These are phyloP conservation scores for Pichia heedii DNA, from an alignment of 805 yeast species.

Conservation along the genomic window DNA sequence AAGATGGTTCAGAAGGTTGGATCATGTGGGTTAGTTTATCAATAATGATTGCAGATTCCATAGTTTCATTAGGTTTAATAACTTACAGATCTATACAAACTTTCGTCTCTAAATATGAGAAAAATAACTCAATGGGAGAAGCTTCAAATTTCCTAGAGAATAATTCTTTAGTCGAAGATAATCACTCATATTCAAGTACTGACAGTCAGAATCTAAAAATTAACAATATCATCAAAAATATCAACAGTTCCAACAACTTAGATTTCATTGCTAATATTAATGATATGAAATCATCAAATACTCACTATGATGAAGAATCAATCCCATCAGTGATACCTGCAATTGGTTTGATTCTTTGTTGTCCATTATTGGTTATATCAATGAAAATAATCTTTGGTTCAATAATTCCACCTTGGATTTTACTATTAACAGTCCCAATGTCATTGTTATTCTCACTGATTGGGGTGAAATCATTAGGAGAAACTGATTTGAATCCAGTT, in stretches of 20 bases:
- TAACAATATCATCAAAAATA: not conserved
- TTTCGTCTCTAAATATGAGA: not conserved
- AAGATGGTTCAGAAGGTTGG: constrained; percentile 94
- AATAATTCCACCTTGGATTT: constrained; percentile 62
- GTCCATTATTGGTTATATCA: constrained; percentile 56
- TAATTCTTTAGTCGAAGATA: not conserved
- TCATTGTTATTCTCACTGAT: constrained; percentile 75
- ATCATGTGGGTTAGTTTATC: constrained; percentile 88
- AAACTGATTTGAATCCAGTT: constrained; percentile 94
- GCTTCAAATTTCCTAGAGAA: not conserved
- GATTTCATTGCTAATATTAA: not conserved
- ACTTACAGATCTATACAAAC: constrained; percentile 1
- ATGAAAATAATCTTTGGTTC: constrained; percentile 62
- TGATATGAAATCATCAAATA: constrained; percentile 30
- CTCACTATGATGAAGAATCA: constrained; percentile 23
- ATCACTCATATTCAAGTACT: constrained; percentile 5
- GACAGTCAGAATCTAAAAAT: not conserved
- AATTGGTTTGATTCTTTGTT: constrained; percentile 56
- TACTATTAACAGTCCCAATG: constrained; percentile 56
- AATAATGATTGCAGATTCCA: constrained; percentile 88
- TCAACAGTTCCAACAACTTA: constrained; percentile 1
- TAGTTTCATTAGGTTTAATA: constrained; percentile 50
- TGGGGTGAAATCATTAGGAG: constrained; percentile 92
- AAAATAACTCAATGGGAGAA: not conserved
- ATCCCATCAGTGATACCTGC: constrained; percentile 5